phyloP scores from a whole-genome alignment of 2,329 filamentous ascomycete species.

The Xylaria hypoxylon region DNA sequence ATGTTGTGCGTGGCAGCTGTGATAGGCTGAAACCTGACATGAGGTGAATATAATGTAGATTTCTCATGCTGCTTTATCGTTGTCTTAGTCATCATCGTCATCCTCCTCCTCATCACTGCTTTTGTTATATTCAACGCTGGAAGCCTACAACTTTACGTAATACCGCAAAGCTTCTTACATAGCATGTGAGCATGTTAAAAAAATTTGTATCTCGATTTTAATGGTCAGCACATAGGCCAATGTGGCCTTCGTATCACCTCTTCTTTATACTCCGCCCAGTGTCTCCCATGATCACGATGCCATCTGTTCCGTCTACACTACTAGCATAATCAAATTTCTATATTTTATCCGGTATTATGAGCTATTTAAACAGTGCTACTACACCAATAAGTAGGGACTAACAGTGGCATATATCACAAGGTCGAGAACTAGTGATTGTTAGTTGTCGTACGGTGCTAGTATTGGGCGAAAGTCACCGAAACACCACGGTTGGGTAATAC shows the following conservation, averaged over 20 bases:
- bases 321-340: neutral
- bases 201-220: neutral
- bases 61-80: neutral
- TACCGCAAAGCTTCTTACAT: neutral
- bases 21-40: constrained; percentile 6
- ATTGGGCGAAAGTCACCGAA: neutral
- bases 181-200: neutral
- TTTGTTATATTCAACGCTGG: neutral
- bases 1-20: constrained; percentile 11
- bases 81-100: constrained; percentile 8
- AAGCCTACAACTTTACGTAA: neutral
- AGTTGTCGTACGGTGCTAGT: neutral
- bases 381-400: neutral
- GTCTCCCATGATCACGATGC: neutral
- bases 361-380: neutral
- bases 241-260: neutral
- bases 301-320: neutral
- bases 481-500: neutral
- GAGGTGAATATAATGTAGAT: neutral
- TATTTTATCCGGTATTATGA: neutral
- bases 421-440: neutral
- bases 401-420: neutral
- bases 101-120: neutral
- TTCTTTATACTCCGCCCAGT: neutral
- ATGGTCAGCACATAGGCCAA: neutral